A percentile compares a stretch with the other conserved stretches of the same genome.
Conservation (phyloP, 2,329 filamentous ascomycete genomes). For the Sporothrix sp. region DNA sequence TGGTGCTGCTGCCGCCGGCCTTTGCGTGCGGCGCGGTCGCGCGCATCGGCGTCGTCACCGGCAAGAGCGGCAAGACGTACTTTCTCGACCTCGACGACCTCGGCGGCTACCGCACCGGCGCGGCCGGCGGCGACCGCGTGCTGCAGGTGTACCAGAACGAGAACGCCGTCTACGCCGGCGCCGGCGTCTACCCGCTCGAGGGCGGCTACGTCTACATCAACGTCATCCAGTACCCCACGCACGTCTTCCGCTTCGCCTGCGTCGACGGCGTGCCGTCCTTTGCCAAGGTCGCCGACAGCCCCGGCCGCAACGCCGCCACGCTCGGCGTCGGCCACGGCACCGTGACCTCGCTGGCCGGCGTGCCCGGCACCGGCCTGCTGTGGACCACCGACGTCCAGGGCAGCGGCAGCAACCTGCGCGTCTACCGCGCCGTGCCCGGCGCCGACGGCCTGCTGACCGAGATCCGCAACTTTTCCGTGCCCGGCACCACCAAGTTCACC, state of each 20-base stretch:
- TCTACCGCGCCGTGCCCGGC: constrained; percentile 74
- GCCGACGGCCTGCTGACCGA: constrained; percentile 35
- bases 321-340: constrained; percentile 49
- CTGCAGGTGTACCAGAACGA: constrained; percentile 36
- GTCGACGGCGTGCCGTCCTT: constrained; percentile 41
- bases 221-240: constrained; percentile 43
- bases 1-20: constrained; percentile 33
- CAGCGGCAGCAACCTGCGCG: constrained; percentile 50
- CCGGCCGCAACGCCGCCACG: constrained; percentile 39
- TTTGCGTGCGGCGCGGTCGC: constrained; percentile 34
- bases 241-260: constrained; percentile 50
- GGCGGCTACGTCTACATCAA: constrained; percentile 41
- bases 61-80: constrained; percentile 42
- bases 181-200: constrained; percentile 36
- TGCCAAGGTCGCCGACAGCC: constrained; percentile 41
- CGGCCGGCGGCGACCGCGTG: constrained; percentile 32
- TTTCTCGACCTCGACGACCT: constrained; percentile 39
- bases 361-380: constrained; percentile 44
- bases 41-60: constrained; percentile 40
- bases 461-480: constrained; percentile 41
- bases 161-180: constrained; percentile 39
- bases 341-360: constrained; percentile 43
- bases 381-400: constrained; percentile 49
- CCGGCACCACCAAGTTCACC: constrained; percentile 45
- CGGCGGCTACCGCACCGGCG: constrained; percentile 38